Evolutionary conservation across 257 asterid species (phyloP), one percentile per base, ranked within the genome.

Genomic region (Solanum pennellii): DNA sequence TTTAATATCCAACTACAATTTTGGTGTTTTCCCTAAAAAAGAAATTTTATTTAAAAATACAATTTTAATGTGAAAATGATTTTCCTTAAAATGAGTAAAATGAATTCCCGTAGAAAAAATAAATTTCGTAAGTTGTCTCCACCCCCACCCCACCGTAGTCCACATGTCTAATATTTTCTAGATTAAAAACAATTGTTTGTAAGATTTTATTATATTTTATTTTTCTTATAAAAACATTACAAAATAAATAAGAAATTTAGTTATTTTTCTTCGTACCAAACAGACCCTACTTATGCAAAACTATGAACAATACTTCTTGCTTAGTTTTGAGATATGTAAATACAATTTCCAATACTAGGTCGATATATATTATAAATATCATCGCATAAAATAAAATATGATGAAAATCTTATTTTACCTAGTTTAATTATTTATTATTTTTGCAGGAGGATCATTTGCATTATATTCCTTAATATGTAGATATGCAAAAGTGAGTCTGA

Each of bases 361-460:
- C 29, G 9, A 25, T 60, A 25, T 60, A n/a, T 60, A 60, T 25
- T 21, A 2, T 9, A 6, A 62, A 62, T 62, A 66, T 9, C 9
- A 2, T 12, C 20, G 6, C 20, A 13, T 66, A 25, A 66, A 66
- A 6, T 66, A 12, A 66, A 66, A 27, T 66, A 27, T 0, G 20
- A 12, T 1, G 20, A 25, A 66, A 66, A n/a, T 66, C 9, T 2
- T 3, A 66, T 12, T 66, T n/a, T 66, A 66, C 73, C 6, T 25
- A 20, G 35, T 66, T 66, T 71, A 31, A 31, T 31, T 69, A 31
- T 29, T 69, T 69, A 14, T 6, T 69, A 33, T 1, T 0, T 15
- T 71, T 71, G 45, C 47, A 95, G 98, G 98, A 12, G 98, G 98
- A 31, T 91, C 98, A 66, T 94, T 95, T 91, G 98, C 98, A 0